Conservation (phyloP, 2,329 filamentous ascomycete species). For the Calonectria pauciramosa region DNA sequence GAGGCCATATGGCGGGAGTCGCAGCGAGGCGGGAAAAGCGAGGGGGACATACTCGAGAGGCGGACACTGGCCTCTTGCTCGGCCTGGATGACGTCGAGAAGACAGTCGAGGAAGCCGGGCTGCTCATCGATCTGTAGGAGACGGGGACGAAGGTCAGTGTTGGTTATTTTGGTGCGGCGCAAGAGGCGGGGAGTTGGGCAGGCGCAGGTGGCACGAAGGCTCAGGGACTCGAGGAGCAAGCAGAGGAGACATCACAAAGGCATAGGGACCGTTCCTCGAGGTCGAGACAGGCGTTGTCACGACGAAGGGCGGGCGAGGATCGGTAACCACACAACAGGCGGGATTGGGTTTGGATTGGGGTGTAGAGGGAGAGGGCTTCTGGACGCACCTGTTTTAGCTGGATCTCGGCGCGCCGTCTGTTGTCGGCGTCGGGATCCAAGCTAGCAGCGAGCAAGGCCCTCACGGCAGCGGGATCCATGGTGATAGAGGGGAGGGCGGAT, state of each 20-base stretch:
- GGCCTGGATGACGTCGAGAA: constrained; percentile 89
- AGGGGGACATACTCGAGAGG: constrained; percentile 80
- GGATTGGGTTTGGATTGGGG: constrained; percentile 11
- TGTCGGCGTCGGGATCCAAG: constrained; percentile 80
- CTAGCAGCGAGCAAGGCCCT: constrained; percentile 83
- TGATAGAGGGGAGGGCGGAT: constrained; percentile 39
- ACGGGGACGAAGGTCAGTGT: constrained; percentile 37
- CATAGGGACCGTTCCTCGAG: neutral
- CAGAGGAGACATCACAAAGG: constrained; percentile 7
- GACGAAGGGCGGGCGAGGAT: neutral
- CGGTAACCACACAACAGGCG: constrained; percentile 22
- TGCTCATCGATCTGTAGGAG: constrained; percentile 84
- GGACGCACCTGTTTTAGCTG: constrained; percentile 83
- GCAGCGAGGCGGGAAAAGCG: constrained; percentile 28
- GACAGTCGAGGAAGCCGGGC: constrained; percentile 89
- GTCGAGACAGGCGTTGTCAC: neutral
- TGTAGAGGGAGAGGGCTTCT: constrained; percentile 9
- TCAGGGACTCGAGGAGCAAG: constrained; percentile 18
- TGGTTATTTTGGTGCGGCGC: constrained; percentile 22
- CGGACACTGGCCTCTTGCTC: constrained; percentile 90
- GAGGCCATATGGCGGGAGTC: constrained; percentile 42
- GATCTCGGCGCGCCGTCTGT: constrained; percentile 81
- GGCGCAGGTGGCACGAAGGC: constrained; percentile 22
- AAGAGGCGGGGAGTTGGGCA: constrained; percentile 32
- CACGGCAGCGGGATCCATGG: constrained; percentile 82